Percentiles rank a stretch among this genome's conserved stretches.
These are phyloP conservation scores for Malus fusca DNA, from an alignment of 306 rosid genomes.

Conservation along the genomic window DNA sequence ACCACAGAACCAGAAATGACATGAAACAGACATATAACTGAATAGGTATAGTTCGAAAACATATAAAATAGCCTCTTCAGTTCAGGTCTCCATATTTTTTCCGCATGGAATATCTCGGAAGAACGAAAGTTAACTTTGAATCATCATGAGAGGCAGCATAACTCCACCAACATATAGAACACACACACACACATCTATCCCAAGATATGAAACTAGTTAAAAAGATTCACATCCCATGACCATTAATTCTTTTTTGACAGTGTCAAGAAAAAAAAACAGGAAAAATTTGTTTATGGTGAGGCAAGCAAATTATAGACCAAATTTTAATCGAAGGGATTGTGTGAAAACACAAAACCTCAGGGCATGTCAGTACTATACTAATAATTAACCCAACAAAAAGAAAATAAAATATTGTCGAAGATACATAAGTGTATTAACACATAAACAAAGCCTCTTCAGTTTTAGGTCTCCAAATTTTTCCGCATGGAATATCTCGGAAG, in stretches of 20 bases:
- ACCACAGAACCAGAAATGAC: background rate
- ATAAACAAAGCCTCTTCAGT: conserved; percentile 55
- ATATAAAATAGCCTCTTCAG: conserved; percentile 43
- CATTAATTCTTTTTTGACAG: background rate
- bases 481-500: conserved; percentile 24
- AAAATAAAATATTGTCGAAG: no score
- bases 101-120: conserved; percentile 40
- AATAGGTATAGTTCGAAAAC: background rate
- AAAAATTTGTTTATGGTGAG: background rate
- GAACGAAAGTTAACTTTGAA: conserved; percentile 7
- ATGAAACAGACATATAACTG: background rate
- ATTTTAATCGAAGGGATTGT: no score
- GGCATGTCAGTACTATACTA: no score
- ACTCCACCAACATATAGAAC: background rate
- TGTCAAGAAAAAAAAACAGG: no score
- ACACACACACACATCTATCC: background rate
- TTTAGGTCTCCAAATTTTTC: conserved; percentile 83
- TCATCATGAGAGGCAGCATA: conserved; percentile 1
- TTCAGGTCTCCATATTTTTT: conserved; percentile 74
- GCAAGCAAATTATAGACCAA: no score
- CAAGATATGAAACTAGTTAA: background rate
- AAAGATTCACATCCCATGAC: background rate
- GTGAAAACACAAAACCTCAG: no score
- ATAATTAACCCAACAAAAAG: no score
- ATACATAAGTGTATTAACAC: background rate